Evolutionary conservation across 352 stramenopile genomes (phyloP), one percentile per base, ranked within the genome.

Genomic region (Elongisporangium undulatum): DNA sequence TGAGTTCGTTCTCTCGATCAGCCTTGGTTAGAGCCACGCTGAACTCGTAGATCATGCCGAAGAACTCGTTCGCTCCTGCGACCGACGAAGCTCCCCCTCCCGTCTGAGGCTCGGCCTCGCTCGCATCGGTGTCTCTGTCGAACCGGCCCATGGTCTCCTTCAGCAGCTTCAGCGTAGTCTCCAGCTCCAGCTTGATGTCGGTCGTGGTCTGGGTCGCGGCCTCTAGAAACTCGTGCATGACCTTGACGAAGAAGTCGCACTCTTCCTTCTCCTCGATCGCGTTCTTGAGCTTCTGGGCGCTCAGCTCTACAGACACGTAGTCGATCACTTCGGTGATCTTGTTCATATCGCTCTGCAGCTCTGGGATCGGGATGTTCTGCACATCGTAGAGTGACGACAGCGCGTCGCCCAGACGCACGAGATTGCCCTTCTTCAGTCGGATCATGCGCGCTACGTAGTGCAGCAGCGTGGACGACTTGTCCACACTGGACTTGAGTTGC

Each of bases 391-490:
- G 61, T 10, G 79, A 89, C 9, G 73, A 58, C 19, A 92, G 68
- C 8, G 80, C 78, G 51, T 92, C 79, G 15, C 81, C 73, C 0
- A 92, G 63, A 4, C 76, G 71, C 57, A 90, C 71, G 2, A 75
- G 58, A 38, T 90, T 87, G 12, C 77, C 70, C 24, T 85, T 89
- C 62, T 92, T 92, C 51, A 74, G 56, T 0, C 80, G 83, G 15
- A 90, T 59, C 73, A 90, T 87, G 0, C 81, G 72, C 9, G 82
- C 80, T 4, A 94, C 74, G 24, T 87, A 94, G 53, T 94, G 84
- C 16, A 94, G 52, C 10, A 91, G 68, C 16, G 84, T 94, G 19
- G 81, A 69, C 0, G 70, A 77, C 48, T 79, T 85, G 52, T 90
- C 80, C 10, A 71, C 62, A 17, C 34, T 45, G 0, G 80, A 85